Evolutionary conservation across 345 rosid genomes (phyloP), one percentile per base, ranked within the genome.

Genomic region (Brassica juncea): DNA sequence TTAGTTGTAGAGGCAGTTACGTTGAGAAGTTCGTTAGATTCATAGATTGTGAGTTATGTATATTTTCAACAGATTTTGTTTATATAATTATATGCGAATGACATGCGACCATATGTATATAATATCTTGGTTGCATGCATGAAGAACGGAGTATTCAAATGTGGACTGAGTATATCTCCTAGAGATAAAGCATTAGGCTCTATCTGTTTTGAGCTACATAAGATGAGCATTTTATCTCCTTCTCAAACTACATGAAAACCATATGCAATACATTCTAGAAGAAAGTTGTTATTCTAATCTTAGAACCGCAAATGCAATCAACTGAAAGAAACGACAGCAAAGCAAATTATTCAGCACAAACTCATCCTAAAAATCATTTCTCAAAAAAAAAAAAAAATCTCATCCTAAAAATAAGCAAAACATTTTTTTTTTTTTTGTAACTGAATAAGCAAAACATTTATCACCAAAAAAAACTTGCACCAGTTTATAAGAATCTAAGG

Each of bases 361-460:
- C 57, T n/a, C 21, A 52, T 47, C 54, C 54, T 11, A 44, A 44
- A 44, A 44, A 44, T 44, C 52, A 44, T 44, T 44, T 44, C 52
- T 44, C 52, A 44, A 11, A 44, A 44, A 44, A 44, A 42, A 42
- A 42, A 44, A 44, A 44, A 28, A 28, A 28, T 28, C 52, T 25
- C 27, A 6, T 61, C 11, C 82, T 61, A 74, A 74, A 72, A 61
- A 68, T 62, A 73, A 72, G 62, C 47, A 77, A 64, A 0, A 61
- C 15, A 5, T 25, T 11, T 21, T n/a, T n/a, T n/a, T n/a, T n/a
- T n/a, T n/a, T n/a, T n/a, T n/a, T n/a, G n/a, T n/a, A n/a, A n/a
- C n/a, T n/a, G n/a, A 61, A 68, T 62, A 73, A 72, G 62, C 47
- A 77, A 64, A 0, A 61, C 15, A 5, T 25, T 11, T 21, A 16